These are phyloP conservation scores for Aureobasidium melanogenum DNA, from an alignment of 2,329 filamentous ascomycete genomes.

Conservation along the genomic window DNA sequence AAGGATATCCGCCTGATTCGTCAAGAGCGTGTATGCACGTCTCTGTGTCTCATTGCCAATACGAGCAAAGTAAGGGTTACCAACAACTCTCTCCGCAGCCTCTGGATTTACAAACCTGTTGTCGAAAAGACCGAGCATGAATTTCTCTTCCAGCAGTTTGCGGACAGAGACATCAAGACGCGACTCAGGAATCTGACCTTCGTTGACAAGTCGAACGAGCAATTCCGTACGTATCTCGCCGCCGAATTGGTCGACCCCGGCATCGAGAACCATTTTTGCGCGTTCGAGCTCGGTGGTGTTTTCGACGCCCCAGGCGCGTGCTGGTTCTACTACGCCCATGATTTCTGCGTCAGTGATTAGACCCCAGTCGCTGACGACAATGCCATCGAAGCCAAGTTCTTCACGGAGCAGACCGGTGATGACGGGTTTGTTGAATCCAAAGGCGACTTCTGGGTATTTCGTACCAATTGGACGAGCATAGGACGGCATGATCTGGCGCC, in stretches of 20 bases:
- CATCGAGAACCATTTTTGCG: not conserved
- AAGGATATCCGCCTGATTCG: not conserved
- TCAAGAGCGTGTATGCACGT: not conserved
- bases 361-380: constrained; percentile 4
- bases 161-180: constrained; percentile 1
- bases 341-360: not conserved
- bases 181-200: not conserved
- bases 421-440: constrained; percentile 5
- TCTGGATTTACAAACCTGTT: not conserved
- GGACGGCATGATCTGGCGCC: constrained; percentile 3
- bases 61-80: not conserved
- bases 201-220: not conserved
- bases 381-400: not conserved
- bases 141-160: not conserved
- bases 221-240: not conserved
- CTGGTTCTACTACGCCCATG: not conserved
- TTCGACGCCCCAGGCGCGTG: constrained; percentile 1
- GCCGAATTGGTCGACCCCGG: constrained; percentile 5
- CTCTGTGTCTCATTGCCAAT: constrained; percentile 1
- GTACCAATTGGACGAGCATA: constrained; percentile 2
- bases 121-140: not conserved
- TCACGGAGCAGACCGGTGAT: not conserved
- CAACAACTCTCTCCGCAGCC: not conserved
- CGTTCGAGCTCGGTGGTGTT: constrained; percentile 2
- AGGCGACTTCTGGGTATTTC: constrained; percentile 1